These are phyloP conservation scores for Dendrocalamus latiflorus DNA, from an alignment of 202 grass and related monocot genomes.

Conservation along the genomic window DNA sequence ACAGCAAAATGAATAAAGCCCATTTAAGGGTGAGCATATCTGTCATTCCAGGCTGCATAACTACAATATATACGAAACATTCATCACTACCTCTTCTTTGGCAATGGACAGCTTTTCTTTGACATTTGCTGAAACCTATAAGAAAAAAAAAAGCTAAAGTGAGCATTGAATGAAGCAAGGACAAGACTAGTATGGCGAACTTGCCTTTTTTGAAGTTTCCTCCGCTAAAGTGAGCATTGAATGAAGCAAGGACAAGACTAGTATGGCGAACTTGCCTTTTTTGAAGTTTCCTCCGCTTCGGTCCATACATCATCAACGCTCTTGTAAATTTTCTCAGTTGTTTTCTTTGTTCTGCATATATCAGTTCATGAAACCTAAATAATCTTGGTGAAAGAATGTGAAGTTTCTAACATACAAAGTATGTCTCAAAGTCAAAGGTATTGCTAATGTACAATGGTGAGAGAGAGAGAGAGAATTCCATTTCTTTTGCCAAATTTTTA, in stretches of 20 bases:
- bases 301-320: constrained; percentile 70
- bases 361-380: constrained; percentile 12
- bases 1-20: constrained; percentile 15
- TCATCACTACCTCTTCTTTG: constrained; percentile 72
- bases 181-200: constrained; percentile 1
- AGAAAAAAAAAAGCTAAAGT: constrained; percentile 14
- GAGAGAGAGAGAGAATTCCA: neutral
- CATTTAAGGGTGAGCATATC: neutral
- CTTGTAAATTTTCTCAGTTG: constrained; percentile 71
- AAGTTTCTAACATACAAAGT: neutral
- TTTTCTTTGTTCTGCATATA: constrained; percentile 78
- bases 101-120: constrained; percentile 79
- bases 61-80: neutral
- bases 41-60: too few relatives aligned
- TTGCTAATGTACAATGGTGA: constrained; percentile 1
- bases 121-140: constrained; percentile 79
- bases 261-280: constrained; percentile 46
- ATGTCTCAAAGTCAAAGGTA: neutral
- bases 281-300: constrained; percentile 90
- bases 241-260: neutral
- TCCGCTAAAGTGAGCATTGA: too few relatives aligned
- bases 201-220: too few relatives aligned
- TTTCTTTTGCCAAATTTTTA: constrained; percentile 32
- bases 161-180: neutral
- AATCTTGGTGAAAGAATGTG: neutral